Conservation (phyloP, 495 filamentous ascomycete species). For the Neurospora sp. region DNA sequence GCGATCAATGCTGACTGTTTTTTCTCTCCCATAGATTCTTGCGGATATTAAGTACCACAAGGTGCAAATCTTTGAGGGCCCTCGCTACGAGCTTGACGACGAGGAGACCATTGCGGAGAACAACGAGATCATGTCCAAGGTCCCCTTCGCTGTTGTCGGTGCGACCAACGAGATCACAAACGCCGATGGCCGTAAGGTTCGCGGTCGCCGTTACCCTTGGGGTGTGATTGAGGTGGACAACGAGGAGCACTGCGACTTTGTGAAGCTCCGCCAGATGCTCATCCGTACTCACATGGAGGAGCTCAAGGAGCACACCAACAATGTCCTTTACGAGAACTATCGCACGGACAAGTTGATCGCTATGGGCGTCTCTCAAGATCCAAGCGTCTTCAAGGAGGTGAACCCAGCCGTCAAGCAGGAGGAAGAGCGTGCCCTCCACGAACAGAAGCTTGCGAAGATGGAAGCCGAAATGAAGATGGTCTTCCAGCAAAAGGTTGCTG, state of each 20-base stretch:
- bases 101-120: slow-evolving; percentile 99
- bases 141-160: slow-evolving; percentile 96
- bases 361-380: slow-evolving; percentile 98
- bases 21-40: slow-evolving; percentile 57
- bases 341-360: slow-evolving; percentile 95
- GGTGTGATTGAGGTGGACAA: slow-evolving; percentile 99
- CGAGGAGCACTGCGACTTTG: slow-evolving; percentile 99
- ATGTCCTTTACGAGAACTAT: slow-evolving; percentile 97
- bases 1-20: slow-evolving; percentile 8
- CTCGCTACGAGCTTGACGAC: slow-evolving; percentile 95
- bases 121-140: slow-evolving; percentile 99
- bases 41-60: slow-evolving; percentile 92
- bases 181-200: slow-evolving; percentile 87
- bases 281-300: slow-evolving; percentile 99
- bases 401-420: slow-evolving; percentile 99
- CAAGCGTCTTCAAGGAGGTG: slow-evolving; percentile 99
- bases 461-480: slow-evolving; percentile 99
- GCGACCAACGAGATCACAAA: slow-evolving; percentile 86
- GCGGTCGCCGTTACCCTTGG: slow-evolving; percentile 95
- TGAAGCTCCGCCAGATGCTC: slow-evolving; percentile 98
- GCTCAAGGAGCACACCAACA: slow-evolving; percentile 99
- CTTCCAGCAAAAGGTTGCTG: slow-evolving; percentile 99
- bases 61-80: slow-evolving; percentile 98
- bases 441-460: slow-evolving; percentile 99
- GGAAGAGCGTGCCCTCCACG: slow-evolving; percentile 93